Evolutionary conservation across 345 rosid species (phyloP).

Genomic region (Populus simonii): DNA sequence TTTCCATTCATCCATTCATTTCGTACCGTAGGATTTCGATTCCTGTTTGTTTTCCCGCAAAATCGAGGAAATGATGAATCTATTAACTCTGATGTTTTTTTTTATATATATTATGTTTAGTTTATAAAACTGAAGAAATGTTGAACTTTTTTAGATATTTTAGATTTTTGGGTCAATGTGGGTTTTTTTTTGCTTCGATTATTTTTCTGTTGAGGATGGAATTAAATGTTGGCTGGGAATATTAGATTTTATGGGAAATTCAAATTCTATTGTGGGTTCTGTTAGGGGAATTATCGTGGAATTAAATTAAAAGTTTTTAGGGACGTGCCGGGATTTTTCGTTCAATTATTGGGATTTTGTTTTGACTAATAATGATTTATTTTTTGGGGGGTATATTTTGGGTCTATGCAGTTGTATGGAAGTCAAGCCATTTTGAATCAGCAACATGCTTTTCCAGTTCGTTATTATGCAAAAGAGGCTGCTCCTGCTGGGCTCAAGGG

Average conservation of each 20-base stretch:
- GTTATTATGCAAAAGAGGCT: conserved; percentile 73
- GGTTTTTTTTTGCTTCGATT: background rate
- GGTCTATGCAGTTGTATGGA: conserved; percentile 52
- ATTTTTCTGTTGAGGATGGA: background rate
- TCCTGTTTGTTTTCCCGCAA: background rate
- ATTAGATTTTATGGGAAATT: background rate
- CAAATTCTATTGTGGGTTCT: background rate
- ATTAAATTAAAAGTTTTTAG: background rate
- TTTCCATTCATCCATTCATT: background rate
- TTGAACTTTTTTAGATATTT: too few relatives aligned
- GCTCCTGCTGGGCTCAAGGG: conserved; percentile 68
- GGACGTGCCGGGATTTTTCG: background rate
- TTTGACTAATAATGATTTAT: background rate
- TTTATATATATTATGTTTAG: too few relatives aligned
- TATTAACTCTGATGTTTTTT: too few relatives aligned
- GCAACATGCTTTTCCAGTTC: conserved; percentile 53
- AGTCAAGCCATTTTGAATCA: conserved; percentile 43
- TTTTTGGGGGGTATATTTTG: background rate
- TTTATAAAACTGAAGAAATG: too few relatives aligned
- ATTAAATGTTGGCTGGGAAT: background rate
- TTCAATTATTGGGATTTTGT: background rate
- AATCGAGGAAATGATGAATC: background rate
- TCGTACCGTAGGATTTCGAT: background rate
- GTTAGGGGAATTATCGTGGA: background rate
- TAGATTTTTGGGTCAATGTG: background rate